Evolutionary conservation across 225 moss, liverwort and hornwort genomes (phyloP).

Genomic region (Physcomitrium patens): DNA sequence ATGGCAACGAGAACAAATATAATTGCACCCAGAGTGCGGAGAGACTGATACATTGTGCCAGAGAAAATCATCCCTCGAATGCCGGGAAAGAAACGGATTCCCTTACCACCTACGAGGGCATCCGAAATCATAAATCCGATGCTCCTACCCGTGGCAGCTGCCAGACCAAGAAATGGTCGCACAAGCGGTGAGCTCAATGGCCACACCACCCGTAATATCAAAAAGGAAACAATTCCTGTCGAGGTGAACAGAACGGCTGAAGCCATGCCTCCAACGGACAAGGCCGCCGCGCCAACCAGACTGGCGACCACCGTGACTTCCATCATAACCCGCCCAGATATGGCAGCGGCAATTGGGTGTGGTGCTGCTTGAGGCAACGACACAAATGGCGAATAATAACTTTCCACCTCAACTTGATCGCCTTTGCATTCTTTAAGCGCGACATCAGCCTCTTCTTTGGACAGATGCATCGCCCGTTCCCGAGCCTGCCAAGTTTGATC

Average conservation of each 20-base stretch:
- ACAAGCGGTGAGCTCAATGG: conserved; percentile 68
- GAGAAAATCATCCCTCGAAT: conserved; percentile 66
- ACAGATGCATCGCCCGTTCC: conserved; percentile 89
- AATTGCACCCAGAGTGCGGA: conserved; percentile 82
- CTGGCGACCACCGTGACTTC: conserved; percentile 82
- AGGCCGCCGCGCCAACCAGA: conserved; percentile 68
- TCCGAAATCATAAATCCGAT: conserved; percentile 53
- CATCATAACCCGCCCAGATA: conserved; percentile 82
- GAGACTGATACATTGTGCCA: conserved; percentile 71
- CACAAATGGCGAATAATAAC: conserved; percentile 71
- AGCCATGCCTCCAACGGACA: conserved; percentile 66
- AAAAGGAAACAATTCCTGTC: conserved; percentile 52
- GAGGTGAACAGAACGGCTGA: conserved; percentile 60
- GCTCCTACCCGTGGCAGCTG: conserved; percentile 33
- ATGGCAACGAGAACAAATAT: conserved; percentile 89
- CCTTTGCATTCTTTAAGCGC: conserved; percentile 70
- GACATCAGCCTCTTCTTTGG: conserved; percentile 65
- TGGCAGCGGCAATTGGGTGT: conserved; percentile 79
- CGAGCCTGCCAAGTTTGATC: conserved; percentile 62
- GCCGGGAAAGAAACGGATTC: conserved; percentile 48
- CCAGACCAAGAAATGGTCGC: conserved; percentile 59
- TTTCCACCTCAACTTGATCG: conserved; percentile 87
- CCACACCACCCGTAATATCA: conserved; percentile 74
- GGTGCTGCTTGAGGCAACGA: conserved; percentile 68
- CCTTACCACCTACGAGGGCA: conserved; percentile 46